Evolutionary conservation across 768 basidiomycete species (phyloP).

Genomic region (Scleroderma bovista): DNA sequence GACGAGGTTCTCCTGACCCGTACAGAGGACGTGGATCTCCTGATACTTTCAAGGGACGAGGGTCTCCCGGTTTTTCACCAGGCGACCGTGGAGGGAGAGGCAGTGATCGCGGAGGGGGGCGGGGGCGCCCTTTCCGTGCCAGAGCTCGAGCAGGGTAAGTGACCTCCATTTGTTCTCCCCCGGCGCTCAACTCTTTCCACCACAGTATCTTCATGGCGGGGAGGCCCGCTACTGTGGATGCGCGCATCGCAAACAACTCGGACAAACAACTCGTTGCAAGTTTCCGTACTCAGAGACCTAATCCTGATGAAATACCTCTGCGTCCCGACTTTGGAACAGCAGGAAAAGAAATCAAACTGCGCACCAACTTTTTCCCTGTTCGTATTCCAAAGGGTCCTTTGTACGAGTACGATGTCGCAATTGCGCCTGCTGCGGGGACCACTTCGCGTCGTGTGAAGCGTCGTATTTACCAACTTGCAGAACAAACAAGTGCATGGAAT

Average conservation of each 20-base stretch:
- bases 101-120: slow-evolving; percentile 19
- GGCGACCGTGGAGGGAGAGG: slow-evolving; percentile 25
- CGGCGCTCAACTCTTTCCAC: neutral
- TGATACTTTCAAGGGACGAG: slow-evolving; percentile 22
- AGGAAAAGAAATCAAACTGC: slow-evolving; percentile 41
- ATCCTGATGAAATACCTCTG: slow-evolving; percentile 33
- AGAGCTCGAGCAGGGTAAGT: slow-evolving; percentile 40
- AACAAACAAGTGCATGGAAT: slow-evolving; percentile 35
- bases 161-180: neutral
- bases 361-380: slow-evolving; percentile 50
- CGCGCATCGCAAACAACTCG: slow-evolving; percentile 42
- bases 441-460: slow-evolving; percentile 38
- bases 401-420: slow-evolving; percentile 44
- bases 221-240: slow-evolving; percentile 43
- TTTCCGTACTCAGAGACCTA: slow-evolving; percentile 22
- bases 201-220: slow-evolving; percentile 37
- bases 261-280: slow-evolving; percentile 40
- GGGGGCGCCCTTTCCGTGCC: slow-evolving; percentile 24
- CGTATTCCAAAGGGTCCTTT: slow-evolving; percentile 39
- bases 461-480: slow-evolving; percentile 46
- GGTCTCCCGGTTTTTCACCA: slow-evolving; percentile 1
- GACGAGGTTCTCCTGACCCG: slow-evolving; percentile 25
- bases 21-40: slow-evolving; percentile 21
- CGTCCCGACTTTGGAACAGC: slow-evolving; percentile 44
- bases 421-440: slow-evolving; percentile 31